Conservation (phyloP, 345 rosid species). For the Murraya paniculata region DNA sequence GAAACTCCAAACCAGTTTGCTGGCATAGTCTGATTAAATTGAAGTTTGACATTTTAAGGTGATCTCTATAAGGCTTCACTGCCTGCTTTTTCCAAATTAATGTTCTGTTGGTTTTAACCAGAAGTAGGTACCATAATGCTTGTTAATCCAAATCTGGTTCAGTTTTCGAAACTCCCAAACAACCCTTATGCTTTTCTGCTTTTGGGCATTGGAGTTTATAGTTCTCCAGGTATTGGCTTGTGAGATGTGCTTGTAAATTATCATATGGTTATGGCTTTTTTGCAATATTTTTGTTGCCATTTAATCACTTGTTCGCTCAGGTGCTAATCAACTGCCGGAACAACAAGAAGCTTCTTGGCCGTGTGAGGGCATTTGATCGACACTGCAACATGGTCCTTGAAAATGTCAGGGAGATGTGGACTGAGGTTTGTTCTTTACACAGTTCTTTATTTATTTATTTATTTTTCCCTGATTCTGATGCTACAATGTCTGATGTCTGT, state of each 20-base stretch:
- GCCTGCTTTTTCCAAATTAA: background rate
- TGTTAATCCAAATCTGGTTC: background rate
- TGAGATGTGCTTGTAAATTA: conserved; percentile 4
- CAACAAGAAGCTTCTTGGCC: conserved; percentile 81
- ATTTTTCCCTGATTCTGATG: background rate
- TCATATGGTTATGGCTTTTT: conserved; percentile 1
- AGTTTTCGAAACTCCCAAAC: background rate
- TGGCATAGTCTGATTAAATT: background rate
- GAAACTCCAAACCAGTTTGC: background rate
- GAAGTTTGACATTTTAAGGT: conserved; percentile 4
- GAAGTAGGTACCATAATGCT: conserved; percentile 3
- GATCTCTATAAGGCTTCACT: background rate
- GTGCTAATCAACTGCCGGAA: conserved; percentile 92
- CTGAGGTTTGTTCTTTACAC: conserved; percentile 56
- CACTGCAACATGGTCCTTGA: conserved; percentile 99
- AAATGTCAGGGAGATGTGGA: conserved; percentile 98
- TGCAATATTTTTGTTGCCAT: background rate
- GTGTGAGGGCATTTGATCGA: conserved; percentile 90
- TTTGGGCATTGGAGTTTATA: conserved; percentile 10
- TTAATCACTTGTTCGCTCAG: conserved; percentile 19
- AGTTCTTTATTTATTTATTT: background rate
- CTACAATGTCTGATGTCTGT: background rate
- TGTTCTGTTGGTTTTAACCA: conserved; percentile 5
- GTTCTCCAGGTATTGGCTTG: conserved; percentile 15
- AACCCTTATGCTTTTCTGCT: background rate